Conservation (phyloP, 768 basidiomycete genomes). For the Russula ochroleuca region DNA sequence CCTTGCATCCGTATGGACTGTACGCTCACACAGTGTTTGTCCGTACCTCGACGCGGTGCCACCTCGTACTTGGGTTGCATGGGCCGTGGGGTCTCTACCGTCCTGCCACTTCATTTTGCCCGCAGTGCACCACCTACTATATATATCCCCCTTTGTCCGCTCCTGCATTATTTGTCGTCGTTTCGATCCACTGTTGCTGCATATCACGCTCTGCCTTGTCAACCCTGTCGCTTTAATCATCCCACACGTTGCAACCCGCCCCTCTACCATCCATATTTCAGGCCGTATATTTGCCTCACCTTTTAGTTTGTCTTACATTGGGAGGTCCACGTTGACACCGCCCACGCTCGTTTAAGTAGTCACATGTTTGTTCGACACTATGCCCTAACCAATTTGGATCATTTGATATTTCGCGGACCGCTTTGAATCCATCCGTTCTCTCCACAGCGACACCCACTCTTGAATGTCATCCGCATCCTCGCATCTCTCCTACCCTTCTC, state of each 20-base stretch:
- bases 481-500: constrained; percentile 32
- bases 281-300: constrained; percentile 13
- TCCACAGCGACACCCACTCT: not conserved
- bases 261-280: constrained; percentile 20
- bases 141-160: constrained; percentile 21
- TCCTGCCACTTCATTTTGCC: constrained; percentile 4
- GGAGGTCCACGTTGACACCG: constrained; percentile 16
- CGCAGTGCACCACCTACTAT: constrained; percentile 10
- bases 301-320: constrained; percentile 22
- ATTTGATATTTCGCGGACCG: constrained; percentile 2
- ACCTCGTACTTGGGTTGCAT: not conserved
- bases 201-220: constrained; percentile 26
- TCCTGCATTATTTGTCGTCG: constrained; percentile 24
- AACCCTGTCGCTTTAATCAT: constrained; percentile 23
- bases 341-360: constrained; percentile 23
- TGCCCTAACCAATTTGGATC: not conserved
- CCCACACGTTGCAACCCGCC: constrained; percentile 20
- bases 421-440: not conserved
- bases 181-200: constrained; percentile 26
- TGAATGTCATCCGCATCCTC: constrained; percentile 12
- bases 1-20: constrained; percentile 4
- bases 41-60: constrained; percentile 13
- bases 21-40: constrained; percentile 12
- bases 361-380: constrained; percentile 20
- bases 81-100: not conserved